phyloP scores from a whole-genome alignment of 495 filamentous ascomycete species.

The Aspergillus heteromorphus region DNA sequence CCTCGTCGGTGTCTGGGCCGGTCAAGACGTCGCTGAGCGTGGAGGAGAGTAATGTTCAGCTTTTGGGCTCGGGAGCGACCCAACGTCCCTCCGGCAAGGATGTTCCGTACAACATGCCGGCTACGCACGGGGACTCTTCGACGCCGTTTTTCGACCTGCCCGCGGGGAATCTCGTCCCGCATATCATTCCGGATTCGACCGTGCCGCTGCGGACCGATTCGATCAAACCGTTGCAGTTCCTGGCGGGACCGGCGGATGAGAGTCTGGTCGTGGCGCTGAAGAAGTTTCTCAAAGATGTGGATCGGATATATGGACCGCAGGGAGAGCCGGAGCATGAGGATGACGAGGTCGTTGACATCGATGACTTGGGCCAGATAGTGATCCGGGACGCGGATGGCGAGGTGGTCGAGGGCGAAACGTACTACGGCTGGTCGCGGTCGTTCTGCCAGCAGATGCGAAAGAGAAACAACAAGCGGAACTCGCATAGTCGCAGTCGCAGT shows the following conservation, averaged over 20 bases:
- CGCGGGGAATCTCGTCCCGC: slow-evolving; percentile 73
- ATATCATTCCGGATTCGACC: slow-evolving; percentile 70
- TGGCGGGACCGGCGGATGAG: slow-evolving; percentile 65
- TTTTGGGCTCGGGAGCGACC: slow-evolving; percentile 15
- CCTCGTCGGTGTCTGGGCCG: slow-evolving; percentile 33
- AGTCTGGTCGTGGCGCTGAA: slow-evolving; percentile 61
- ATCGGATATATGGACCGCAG: slow-evolving; percentile 51
- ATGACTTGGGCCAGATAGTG: slow-evolving; percentile 67
- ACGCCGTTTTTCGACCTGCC: slow-evolving; percentile 81
- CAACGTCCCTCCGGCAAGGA: slow-evolving; percentile 37
- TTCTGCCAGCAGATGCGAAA: slow-evolving; percentile 82
- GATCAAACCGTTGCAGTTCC: slow-evolving; percentile 69
- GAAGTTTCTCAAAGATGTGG: slow-evolving; percentile 60
- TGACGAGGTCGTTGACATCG: slow-evolving; percentile 50
- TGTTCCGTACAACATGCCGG: slow-evolving; percentile 64
- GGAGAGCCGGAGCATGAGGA: slow-evolving; percentile 33
- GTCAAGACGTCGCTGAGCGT: slow-evolving; percentile 23
- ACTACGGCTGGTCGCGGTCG: slow-evolving; percentile 78
- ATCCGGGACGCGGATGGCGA: slow-evolving; percentile 58
- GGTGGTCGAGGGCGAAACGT: slow-evolving; percentile 58
- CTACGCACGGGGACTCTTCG: slow-evolving; percentile 69
- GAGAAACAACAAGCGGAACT: slow-evolving; percentile 32
- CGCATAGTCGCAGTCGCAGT: slow-evolving; percentile 22
- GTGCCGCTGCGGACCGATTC: slow-evolving; percentile 64
- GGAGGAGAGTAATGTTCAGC: slow-evolving; percentile 16